phyloP scores from a whole-genome alignment of 345 rosid genomes.

The Eutrema japonicum region DNA sequence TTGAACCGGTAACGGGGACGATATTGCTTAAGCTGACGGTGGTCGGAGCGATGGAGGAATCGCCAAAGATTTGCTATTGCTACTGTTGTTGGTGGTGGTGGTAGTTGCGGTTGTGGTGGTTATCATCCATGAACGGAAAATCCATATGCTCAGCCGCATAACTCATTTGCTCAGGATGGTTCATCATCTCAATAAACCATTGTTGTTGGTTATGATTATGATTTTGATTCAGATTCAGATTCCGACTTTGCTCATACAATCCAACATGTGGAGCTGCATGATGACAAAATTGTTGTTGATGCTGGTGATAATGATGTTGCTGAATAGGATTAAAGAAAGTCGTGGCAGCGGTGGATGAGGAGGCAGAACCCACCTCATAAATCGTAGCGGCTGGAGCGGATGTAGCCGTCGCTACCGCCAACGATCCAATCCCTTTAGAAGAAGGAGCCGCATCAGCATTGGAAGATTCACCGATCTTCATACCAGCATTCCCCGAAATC shows the following conservation, averaged over 20 bases:
- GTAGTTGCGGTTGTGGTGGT: not conserved
- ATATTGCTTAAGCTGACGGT: not conserved
- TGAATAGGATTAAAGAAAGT: not conserved
- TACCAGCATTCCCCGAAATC: not conserved
- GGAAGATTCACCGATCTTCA: conserved; percentile 24
- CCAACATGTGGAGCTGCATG: not conserved
- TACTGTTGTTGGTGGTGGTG: not conserved
- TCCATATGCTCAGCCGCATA: not conserved
- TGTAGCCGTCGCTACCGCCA: not conserved
- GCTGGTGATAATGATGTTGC: not conserved
- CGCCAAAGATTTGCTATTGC: not conserved
- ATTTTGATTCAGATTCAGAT: too few relatives aligned
- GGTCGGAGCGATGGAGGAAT: not conserved
- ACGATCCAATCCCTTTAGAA: not conserved
- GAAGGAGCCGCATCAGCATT: not conserved
- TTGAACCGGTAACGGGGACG: conserved; percentile 11
- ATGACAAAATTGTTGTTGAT: not conserved
- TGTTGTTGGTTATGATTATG: too few relatives aligned
- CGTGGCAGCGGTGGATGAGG: not conserved
- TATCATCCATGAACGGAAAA: conserved; percentile 8
- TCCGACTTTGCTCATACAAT: not conserved
- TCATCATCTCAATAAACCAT: too few relatives aligned
- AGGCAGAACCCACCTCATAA: conserved; percentile 2
- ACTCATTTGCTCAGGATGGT: not conserved
- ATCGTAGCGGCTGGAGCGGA: not conserved